Evolutionary conservation across 2,329 filamentous ascomycete genomes (phyloP), one percentile per base, ranked within the genome.

Genomic region (Fusarium sp.): DNA sequence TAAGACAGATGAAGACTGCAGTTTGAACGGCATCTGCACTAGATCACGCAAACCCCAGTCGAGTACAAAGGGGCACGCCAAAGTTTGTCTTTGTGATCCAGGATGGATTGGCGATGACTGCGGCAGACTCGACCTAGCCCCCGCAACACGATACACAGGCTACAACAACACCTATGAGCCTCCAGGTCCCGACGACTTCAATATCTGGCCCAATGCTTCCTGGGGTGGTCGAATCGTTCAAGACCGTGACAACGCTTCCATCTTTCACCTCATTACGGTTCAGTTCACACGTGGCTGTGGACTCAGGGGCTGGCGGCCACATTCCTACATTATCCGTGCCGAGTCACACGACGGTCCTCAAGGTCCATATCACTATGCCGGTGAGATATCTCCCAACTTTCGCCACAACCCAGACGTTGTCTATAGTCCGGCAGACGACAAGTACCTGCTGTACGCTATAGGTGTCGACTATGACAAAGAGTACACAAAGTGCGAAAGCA

Each of bases 201-300:
- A 40, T 0, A 29, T 57, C 2, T 67, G 55, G 64, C 64, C 42
- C 3, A 84, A 82, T 58, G 83, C 83, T 0, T 84, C 83, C 0
- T 85, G 83, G 84, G 82, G 83, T 13, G 81, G 81, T 0, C 79
- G 79, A 11, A 83, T 85, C 33, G 57, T 85, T 0, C 81, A 81
- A 38, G 84, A 85, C 54, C 80, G 74, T 0, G 14, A 70, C 0
- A 76, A 84, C 13, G 65, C 67, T 0, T 57, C 60, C 0, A 73
- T 83, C 0, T 83, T 84, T 54, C 83, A 85, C 56, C 78, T 85
- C 0, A 75, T 85, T 46, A 77, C 79, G 1, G 80, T 82, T 0
- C 81, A 85, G 53, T 83, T 85, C 61, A 75, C 78, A 0, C 76
- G 80, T 55, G 81, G 81, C 6, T 85, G 83, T 56, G 83, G 83